A percentile compares a stretch with the other conserved stretches of the same genome.
phyloP scores from a whole-genome alignment of 306 rosid species.

The Abrus pulchellus region DNA sequence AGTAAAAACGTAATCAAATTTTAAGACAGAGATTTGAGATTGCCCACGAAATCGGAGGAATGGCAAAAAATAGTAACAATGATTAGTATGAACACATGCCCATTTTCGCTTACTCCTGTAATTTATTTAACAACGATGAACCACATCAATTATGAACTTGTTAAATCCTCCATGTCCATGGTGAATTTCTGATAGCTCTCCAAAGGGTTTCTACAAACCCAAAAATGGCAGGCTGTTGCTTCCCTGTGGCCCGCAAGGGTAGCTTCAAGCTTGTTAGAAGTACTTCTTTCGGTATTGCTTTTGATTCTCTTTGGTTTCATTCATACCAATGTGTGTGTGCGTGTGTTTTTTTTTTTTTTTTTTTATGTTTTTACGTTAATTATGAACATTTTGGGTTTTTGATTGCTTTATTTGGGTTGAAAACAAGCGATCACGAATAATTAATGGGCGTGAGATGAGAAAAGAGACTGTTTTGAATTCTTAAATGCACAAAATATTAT shows the following conservation, averaged over 20 bases:
- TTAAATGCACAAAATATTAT: too few relatives aligned
- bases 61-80: slow-evolving; percentile 39
- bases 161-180: slow-evolving; percentile 2
- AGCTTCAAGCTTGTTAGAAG: slow-evolving; percentile 34
- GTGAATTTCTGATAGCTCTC: slow-evolving; percentile 17
- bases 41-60: slow-evolving; percentile 29
- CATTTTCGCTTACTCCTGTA: neutral
- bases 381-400: neutral
- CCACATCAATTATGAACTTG: neutral
- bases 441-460: too few relatives aligned
- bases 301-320: slow-evolving; percentile 15
- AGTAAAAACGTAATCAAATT: slow-evolving; percentile 13
- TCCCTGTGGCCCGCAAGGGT: slow-evolving; percentile 47
- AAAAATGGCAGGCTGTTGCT: slow-evolving; percentile 58
- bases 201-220: slow-evolving; percentile 26
- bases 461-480: too few relatives aligned
- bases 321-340: neutral
- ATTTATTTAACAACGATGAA: slow-evolving; percentile 23
- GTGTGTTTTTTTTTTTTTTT: neutral
- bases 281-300: slow-evolving; percentile 46
- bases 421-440: too few relatives aligned
- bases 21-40: slow-evolving; percentile 7
- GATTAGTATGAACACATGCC: neutral
- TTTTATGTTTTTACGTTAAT: neutral
- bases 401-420: neutral